Evolutionary conservation across 352 stramenopile genomes (phyloP), one percentile per base, ranked within the genome.

Genomic region (Phytopythium oedochilum): DNA sequence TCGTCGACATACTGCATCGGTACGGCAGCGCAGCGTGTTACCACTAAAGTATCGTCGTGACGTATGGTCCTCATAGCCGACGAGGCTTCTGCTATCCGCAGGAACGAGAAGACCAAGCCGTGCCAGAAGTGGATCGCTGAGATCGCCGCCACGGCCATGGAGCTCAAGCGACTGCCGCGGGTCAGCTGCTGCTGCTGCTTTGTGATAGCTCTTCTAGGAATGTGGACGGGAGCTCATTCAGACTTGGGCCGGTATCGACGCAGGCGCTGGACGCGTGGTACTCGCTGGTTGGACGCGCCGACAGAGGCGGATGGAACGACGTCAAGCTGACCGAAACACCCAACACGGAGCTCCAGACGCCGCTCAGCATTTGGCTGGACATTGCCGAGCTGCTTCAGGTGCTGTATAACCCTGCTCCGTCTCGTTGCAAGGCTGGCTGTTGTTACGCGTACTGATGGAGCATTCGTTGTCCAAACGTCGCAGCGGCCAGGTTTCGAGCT

Each of bases 121-220:
- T 87, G 75, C 38, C 85, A 95, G 56, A 95, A 95, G 49, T 88
- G 84, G 78, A 69, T 88, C 17, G 59, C 64, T 2, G 85, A 95
- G 45, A 60, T 92, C 6, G 83, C 85, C 2, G 42, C 58, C 2
- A 82, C 78, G 5, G 73, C 85, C 0, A 58, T 77, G 26, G 62
- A 71, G 39, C 54, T 89, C 40, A 88, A 88, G 38, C 51, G 75
- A 45, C 61, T 83, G 11, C 59, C 71, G 3, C 88, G 82, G 42
- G 71, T 79, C 4, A 3, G 18, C 10, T 6, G 32, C 7, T 15
- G 15, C 7, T 15, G 7, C 2, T 14, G 14, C 28, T n/a, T 9
- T 26, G 35, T 5, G 2, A 23, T 35, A 25, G 54, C 31, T 42
- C n/a, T n/a, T n/a, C n/a, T n/a, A n/a, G n/a, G n/a, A n/a, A n/a